Conservation (phyloP, 2,329 filamentous ascomycete genomes). For the Clonostachys rosea region DNA sequence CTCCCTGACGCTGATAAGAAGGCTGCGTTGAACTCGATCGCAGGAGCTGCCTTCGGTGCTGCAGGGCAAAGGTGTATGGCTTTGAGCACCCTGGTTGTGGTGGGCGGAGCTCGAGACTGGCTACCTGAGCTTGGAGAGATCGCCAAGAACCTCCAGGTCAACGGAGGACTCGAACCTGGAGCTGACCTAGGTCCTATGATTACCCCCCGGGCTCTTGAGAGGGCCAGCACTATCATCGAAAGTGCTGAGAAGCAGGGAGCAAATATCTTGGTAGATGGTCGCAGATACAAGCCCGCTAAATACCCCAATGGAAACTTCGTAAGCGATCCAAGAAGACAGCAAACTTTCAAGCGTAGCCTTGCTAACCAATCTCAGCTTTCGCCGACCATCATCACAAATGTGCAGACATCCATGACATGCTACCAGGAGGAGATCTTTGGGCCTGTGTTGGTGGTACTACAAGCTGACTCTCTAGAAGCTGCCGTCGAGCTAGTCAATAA, state of each 20-base stretch:
- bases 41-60: constrained; percentile 76
- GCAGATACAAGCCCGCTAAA: constrained; percentile 68
- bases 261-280: constrained; percentile 76
- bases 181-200: constrained; percentile 83
- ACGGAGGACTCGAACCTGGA: constrained; percentile 76
- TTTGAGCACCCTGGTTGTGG: constrained; percentile 68
- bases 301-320: constrained; percentile 81
- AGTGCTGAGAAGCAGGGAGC: constrained; percentile 77
- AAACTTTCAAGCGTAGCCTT: too few species aligned
- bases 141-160: constrained; percentile 67
- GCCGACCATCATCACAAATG: constrained; percentile 73
- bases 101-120: constrained; percentile 75
- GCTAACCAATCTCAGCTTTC: constrained; percentile 23
- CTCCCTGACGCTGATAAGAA: constrained; percentile 80
- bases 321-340: too few species aligned
- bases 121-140: constrained; percentile 71
- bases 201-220: constrained; percentile 69
- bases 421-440: constrained; percentile 80
- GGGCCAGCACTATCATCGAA: constrained; percentile 71
- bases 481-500: constrained; percentile 73
- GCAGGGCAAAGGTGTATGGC: constrained; percentile 82
- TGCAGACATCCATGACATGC: constrained; percentile 73
- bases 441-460: constrained; percentile 71
- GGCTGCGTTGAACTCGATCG: constrained; percentile 71
- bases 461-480: constrained; percentile 67